These are phyloP conservation scores for Clavispora vitiphila DNA, from an alignment of 805 yeast species.

Conservation along the genomic window DNA sequence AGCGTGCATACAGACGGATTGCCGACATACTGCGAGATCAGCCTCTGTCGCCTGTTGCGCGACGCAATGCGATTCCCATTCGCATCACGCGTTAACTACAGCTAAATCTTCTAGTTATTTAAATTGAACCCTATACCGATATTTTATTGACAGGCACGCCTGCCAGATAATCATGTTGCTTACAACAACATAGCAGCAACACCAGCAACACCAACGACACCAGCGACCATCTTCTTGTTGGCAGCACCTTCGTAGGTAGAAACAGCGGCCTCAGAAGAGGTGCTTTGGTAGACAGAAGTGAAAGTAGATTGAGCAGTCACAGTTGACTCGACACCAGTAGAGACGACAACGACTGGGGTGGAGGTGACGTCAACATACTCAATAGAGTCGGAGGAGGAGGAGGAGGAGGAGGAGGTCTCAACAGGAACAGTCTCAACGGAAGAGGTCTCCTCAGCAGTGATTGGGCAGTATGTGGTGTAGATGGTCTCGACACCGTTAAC, in stretches of 20 bases:
- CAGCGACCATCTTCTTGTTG: slow-evolving; percentile 23
- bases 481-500: slow-evolving; percentile 28
- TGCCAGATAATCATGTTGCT: neutral
- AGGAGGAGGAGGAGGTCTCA: no score
- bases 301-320: slow-evolving; percentile 32
- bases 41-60: neutral
- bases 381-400: slow-evolving; percentile 8
- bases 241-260: slow-evolving; percentile 29
- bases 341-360: slow-evolving; percentile 45
- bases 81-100: neutral
- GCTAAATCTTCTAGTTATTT: neutral
- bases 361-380: slow-evolving; percentile 44
- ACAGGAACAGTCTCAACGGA: slow-evolving; percentile 7
- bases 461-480: slow-evolving; percentile 36
- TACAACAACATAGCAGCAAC: slow-evolving; percentile 34
- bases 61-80: neutral
- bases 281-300: slow-evolving; percentile 26
- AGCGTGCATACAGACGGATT: neutral
- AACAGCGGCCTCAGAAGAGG: slow-evolving; percentile 20
- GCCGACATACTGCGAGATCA: neutral
- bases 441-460: slow-evolving; percentile 16
- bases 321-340: slow-evolving; percentile 45
- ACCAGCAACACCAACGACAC: slow-evolving; percentile 39
- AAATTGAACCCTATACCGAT: slow-evolving; percentile 1
- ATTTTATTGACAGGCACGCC: neutral